Percentiles rank a stretch among this genome's conserved stretches.
These are phyloP conservation scores for Pythium vanterpoolii DNA, from an alignment of 352 stramenopile genomes.

Conservation along the genomic window DNA sequence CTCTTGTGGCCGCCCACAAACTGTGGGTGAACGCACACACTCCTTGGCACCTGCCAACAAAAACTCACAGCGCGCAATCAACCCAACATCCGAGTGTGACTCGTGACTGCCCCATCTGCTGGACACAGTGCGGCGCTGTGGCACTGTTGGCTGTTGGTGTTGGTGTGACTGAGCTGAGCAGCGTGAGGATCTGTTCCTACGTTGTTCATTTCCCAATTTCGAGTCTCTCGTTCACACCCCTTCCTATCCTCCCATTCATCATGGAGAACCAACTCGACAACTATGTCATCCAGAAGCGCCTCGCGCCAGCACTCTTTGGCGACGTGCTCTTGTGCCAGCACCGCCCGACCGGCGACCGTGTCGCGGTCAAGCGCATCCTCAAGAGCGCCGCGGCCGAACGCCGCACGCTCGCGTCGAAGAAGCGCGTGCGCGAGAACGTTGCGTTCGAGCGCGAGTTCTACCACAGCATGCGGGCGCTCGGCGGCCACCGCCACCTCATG, in stretches of 20 bases:
- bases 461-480: slow-evolving; percentile 52
- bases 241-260: slow-evolving; percentile 18
- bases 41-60: no score
- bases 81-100: slow-evolving; percentile 15
- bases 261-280: slow-evolving; percentile 62
- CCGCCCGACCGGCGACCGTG: slow-evolving; percentile 49
- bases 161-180: no score
- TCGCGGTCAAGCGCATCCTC: slow-evolving; percentile 80
- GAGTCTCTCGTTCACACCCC: slow-evolving; percentile 11
- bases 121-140: neutral
- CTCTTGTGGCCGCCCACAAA: slow-evolving; percentile 1
- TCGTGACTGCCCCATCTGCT: slow-evolving; percentile 18
- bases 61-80: slow-evolving; percentile 15
- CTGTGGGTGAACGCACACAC: slow-evolving; percentile 8
- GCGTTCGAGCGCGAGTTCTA: slow-evolving; percentile 73
- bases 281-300: slow-evolving; percentile 76
- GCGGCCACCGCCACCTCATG: slow-evolving; percentile 64
- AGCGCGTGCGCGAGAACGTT: slow-evolving; percentile 79
- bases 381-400: slow-evolving; percentile 55
- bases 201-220: slow-evolving; percentile 20
- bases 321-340: slow-evolving; percentile 78
- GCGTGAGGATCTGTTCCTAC: no score
- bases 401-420: slow-evolving; percentile 60
- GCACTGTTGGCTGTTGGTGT: neutral
- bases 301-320: slow-evolving; percentile 74